Evolutionary conservation across 2,329 filamentous ascomycete genomes (phyloP), one percentile per base, ranked within the genome.

Genomic region (Coniochaeta sp.): DNA sequence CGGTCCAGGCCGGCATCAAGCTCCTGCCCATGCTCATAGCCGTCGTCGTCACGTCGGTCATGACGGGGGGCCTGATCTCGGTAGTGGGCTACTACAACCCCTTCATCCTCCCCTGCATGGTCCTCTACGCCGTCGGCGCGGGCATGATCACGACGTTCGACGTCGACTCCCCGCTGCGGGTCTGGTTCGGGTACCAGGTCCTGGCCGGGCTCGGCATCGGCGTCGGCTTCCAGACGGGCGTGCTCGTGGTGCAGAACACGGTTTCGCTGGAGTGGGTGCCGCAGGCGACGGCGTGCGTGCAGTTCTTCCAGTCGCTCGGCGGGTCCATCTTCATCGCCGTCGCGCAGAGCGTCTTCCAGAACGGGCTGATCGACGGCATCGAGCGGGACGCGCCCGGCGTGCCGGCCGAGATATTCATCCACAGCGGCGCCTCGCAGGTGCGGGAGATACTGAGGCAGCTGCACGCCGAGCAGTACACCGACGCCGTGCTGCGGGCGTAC

Each of bases 341-440:
- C 10, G 82, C 83, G 0, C 85, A 90, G 69, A 84, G 86, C 22
- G 79, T 89, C 54, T 89, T 90, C 74, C 81, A 84, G 63, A 89
- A 89, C 66, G 83, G 80, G 0, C 74, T 90, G 19, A 74, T 84
- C 54, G 70, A 77, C 3, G 76, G 81, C 38, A 74, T 91, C 3
- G 63, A 68, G n/a, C 61, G 66, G 2, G 69, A 76, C 61, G 73
- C 77, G 16, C 75, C 79, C 1, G 71, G 72, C n/a, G 68, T 85
- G n/a, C 73, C 81, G 40, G 72, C 79, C 0, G 66, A 68, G 7
- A 66, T 78, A 58, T 81, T 85, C 63, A 77, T 83, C 67, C 76
- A 81, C 66, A 79, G 75, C 57, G 82, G 82, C 59, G 82, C 81
- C 10, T 79, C 78, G 2, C 72, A 83, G 66, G 77, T 83, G 26